These are phyloP conservation scores for Eutrema japonicum DNA, from an alignment of 345 rosid species.

Conservation along the genomic window DNA sequence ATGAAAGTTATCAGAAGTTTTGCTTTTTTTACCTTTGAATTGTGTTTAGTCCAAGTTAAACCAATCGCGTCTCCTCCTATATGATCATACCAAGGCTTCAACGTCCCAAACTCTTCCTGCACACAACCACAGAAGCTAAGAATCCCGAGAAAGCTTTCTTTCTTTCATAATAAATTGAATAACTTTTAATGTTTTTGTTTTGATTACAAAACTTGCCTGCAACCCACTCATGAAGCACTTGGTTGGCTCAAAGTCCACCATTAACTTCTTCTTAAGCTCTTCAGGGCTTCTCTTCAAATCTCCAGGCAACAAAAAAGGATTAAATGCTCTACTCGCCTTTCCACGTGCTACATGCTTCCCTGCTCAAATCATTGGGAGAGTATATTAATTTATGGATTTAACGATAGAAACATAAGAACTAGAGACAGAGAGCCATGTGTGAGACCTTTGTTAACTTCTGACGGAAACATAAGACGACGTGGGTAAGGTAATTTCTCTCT, in stretches of 20 bases:
- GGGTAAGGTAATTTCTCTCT: constrained; percentile 76
- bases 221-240: constrained; percentile 66
- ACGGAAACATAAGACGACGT: constrained; percentile 73
- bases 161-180: neutral
- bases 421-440: constrained; percentile 10
- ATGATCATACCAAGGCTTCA: constrained; percentile 86
- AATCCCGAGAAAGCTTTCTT: neutral
- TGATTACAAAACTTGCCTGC: constrained; percentile 55
- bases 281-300: constrained; percentile 62
- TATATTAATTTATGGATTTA: neutral
- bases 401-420: neutral
- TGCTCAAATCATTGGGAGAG: constrained; percentile 39
- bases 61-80: constrained; percentile 88
- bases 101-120: constrained; percentile 61
- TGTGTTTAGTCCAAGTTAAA: constrained; percentile 68
- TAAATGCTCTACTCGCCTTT: constrained; percentile 64
- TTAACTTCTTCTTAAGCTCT: constrained; percentile 58
- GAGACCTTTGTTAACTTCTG: constrained; percentile 72
- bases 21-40: constrained; percentile 58
- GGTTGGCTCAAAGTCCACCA: constrained; percentile 81
- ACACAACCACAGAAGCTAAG: constrained; percentile 31
- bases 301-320: constrained; percentile 57
- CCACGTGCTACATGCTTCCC: constrained; percentile 78
- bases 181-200: neutral
- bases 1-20: neutral